Conservation (phyloP, 306 rosid species). For the Glycine soja region DNA sequence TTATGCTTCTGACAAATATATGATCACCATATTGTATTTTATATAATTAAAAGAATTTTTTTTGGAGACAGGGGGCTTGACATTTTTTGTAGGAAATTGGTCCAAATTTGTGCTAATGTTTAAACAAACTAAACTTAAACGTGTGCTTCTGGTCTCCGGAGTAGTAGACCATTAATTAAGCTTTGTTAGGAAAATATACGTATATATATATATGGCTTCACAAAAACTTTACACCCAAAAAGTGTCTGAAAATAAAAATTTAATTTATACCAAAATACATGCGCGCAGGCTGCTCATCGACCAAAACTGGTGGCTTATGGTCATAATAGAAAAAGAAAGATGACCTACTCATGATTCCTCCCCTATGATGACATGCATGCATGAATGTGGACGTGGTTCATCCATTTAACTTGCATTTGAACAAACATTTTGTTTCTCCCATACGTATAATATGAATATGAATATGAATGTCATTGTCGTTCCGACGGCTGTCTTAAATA, state of each 20-base stretch:
- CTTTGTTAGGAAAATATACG: too few relatives aligned
- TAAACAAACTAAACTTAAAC: too few relatives aligned
- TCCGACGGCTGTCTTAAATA: background rate
- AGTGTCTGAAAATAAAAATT: background rate
- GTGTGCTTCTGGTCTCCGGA: too few relatives aligned
- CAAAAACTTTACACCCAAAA: background rate
- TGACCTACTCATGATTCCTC: background rate
- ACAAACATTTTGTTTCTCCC: background rate
- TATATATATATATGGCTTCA: too few relatives aligned
- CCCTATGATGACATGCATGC: background rate
- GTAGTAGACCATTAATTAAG: too few relatives aligned
- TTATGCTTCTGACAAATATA: too few relatives aligned
- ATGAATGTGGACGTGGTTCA: background rate
- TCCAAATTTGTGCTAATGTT: too few relatives aligned
- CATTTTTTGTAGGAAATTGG: too few relatives aligned
- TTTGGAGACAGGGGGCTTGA: too few relatives aligned
- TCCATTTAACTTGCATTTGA: slow-evolving; percentile 6
- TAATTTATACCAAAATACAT: background rate
- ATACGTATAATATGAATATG: background rate
- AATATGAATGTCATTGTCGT: slow-evolving; percentile 17
- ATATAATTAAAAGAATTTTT: too few relatives aligned
- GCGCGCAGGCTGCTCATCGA: background rate
- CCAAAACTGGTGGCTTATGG: slow-evolving; percentile 16
- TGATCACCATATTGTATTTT: too few relatives aligned
- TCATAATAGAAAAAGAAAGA: background rate